A percentile compares a stretch with the other conserved stretches of the same genome.
Conservation (phyloP, 2,329 filamentous ascomycete genomes). For the Phyllosticta ampelicida region DNA sequence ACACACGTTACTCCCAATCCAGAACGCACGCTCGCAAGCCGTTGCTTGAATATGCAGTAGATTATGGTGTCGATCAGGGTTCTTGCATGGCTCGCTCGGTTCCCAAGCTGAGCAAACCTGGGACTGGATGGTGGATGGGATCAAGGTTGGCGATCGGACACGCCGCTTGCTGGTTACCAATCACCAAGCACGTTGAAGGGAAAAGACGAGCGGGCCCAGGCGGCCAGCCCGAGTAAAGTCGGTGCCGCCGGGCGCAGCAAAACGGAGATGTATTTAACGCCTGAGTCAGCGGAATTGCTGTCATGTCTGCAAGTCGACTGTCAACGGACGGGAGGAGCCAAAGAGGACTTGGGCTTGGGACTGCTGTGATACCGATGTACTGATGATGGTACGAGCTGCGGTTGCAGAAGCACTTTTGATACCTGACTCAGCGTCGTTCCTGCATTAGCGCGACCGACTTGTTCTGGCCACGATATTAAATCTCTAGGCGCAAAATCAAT, state of each 20-base stretch:
- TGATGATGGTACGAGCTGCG: no score
- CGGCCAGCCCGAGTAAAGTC: not conserved
- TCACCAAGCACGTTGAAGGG: not conserved
- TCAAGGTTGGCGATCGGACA: not conserved
- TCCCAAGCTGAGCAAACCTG: not conserved
- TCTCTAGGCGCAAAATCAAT: not conserved
- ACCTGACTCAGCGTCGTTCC: not conserved
- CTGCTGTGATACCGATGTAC: no score
- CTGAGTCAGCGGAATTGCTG: no score
- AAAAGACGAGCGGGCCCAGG: not conserved
- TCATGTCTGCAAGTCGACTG: no score
- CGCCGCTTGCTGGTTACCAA: not conserved
- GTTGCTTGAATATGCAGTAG: not conserved
- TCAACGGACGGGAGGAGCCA: no score
- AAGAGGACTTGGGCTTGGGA: no score
- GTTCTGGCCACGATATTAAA: not conserved
- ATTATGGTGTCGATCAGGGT: not conserved
- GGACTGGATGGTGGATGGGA: not conserved
- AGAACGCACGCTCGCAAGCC: not conserved
- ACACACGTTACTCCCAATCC: not conserved
- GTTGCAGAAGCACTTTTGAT: no score
- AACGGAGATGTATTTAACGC: no score
- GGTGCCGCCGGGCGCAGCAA: not conserved
- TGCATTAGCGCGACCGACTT: not conserved
- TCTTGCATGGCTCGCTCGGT: not conserved